phyloP scores from a whole-genome alignment of 1,284 basidiomycete species.

The Apiotrichum montevideense region DNA sequence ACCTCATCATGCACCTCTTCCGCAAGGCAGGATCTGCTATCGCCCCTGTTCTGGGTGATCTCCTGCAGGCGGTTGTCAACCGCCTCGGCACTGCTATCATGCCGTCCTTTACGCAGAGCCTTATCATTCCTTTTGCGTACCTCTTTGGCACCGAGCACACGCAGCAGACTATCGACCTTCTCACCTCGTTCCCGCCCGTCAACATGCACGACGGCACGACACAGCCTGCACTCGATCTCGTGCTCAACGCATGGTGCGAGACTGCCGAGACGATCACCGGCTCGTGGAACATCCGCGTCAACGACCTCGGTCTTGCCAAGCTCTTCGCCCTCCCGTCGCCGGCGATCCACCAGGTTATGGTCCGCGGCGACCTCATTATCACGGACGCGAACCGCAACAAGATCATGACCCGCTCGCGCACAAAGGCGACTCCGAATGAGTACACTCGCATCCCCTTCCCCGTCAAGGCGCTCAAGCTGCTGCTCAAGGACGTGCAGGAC shows the following conservation, averaged over 20 bases:
- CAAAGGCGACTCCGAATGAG: slow-evolving; percentile 73
- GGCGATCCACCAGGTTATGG: slow-evolving; percentile 60
- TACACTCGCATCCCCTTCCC: slow-evolving; percentile 82
- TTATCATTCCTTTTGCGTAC: slow-evolving; percentile 89
- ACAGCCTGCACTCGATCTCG: slow-evolving; percentile 60
- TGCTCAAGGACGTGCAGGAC: slow-evolving; percentile 70
- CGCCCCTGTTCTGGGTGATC: slow-evolving; percentile 64
- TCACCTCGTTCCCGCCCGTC: slow-evolving; percentile 56
- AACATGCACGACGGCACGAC: slow-evolving; percentile 49
- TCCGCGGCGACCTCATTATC: slow-evolving; percentile 90
- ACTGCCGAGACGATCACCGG: slow-evolving; percentile 90
- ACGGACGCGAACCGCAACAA: slow-evolving; percentile 70
- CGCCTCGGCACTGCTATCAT: slow-evolving; percentile 79
- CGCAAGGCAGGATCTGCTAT: slow-evolving; percentile 66
- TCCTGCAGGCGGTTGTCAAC: slow-evolving; percentile 73
- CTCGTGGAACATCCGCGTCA: slow-evolving; percentile 81
- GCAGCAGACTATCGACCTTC: slow-evolving; percentile 65
- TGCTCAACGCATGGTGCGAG: slow-evolving; percentile 87
- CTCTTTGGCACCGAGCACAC: slow-evolving; percentile 72
- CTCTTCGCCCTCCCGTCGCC: slow-evolving; percentile 64
- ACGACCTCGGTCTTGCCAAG: slow-evolving; percentile 69
- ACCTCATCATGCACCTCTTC: slow-evolving; percentile 86
- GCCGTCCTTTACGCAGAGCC: slow-evolving; percentile 72
- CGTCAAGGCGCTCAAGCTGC: slow-evolving; percentile 82
- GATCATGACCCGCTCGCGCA: slow-evolving; percentile 91